Conservation (phyloP, 345 rosid genomes). For the Toxicodendron radicans region DNA sequence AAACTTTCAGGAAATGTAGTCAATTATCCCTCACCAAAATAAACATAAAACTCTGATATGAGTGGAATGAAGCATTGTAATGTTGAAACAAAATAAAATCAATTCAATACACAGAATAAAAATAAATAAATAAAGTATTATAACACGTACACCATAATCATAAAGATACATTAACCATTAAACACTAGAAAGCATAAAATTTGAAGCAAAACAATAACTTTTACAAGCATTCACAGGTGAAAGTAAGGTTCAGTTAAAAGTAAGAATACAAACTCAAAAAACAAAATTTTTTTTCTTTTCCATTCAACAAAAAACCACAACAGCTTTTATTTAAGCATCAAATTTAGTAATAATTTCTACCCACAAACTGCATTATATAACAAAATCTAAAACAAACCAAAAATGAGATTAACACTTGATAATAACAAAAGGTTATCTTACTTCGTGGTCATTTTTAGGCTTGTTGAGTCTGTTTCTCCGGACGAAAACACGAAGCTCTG, state of each 20-base stretch:
- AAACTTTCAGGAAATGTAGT: neutral
- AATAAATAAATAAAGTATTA: neutral
- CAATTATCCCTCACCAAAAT: neutral
- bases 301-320: too few relatives aligned
- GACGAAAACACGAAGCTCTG: conserved; percentile 45
- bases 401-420: neutral
- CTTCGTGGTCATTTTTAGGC: conserved; percentile 30
- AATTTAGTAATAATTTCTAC: too few relatives aligned
- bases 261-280: too few relatives aligned
- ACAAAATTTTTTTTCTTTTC: too few relatives aligned
- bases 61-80: neutral
- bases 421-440: conserved; percentile 10
- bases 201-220: neutral
- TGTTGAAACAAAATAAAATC: neutral
- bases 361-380: too few relatives aligned
- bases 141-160: neutral
- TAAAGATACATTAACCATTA: neutral
- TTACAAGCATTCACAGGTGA: neutral
- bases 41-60: neutral
- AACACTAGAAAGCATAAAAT: neutral
- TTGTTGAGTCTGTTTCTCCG: conserved; percentile 57
- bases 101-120: neutral
- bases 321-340: too few relatives aligned
- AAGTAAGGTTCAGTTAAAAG: neutral
- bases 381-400: neutral